phyloP scores from a whole-genome alignment of 306 rosid genomes.

The Benincasa hispida region DNA sequence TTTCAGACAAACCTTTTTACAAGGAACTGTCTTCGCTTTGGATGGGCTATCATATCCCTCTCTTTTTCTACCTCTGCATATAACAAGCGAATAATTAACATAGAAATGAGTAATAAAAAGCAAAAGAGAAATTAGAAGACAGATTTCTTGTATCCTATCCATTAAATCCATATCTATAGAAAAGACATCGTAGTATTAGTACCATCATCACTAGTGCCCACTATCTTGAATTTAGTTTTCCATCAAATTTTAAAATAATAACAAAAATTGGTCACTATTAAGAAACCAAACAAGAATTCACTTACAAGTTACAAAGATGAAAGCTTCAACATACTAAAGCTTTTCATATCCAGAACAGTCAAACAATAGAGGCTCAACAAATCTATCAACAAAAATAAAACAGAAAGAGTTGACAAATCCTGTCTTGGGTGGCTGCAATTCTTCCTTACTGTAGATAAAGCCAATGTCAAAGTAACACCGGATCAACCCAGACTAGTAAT shows the following conservation, averaged over 20 bases:
- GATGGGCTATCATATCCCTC: conserved; percentile 11
- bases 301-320: background rate
- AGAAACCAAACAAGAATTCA: background rate
- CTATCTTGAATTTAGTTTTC: background rate
- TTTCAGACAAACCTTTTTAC: conserved; percentile 36
- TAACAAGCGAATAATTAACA: background rate
- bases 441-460: background rate
- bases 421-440: background rate
- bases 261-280: background rate
- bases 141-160: background rate
- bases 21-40: conserved; percentile 29
- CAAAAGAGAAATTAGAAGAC: background rate
- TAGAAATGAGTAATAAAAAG: background rate
- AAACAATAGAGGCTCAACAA: background rate
- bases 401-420: background rate
- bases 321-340: background rate
- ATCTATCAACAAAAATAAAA: background rate
- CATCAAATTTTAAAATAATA: background rate
- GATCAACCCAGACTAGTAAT: background rate
- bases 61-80: conserved; percentile 22
- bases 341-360: background rate
- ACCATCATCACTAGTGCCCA: background rate
- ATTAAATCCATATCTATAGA: background rate
- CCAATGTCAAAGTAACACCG: background rate
- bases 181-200: background rate